Conservation (phyloP, 2,329 filamentous ascomycete species). For the Zymoseptoria crescenta region DNA sequence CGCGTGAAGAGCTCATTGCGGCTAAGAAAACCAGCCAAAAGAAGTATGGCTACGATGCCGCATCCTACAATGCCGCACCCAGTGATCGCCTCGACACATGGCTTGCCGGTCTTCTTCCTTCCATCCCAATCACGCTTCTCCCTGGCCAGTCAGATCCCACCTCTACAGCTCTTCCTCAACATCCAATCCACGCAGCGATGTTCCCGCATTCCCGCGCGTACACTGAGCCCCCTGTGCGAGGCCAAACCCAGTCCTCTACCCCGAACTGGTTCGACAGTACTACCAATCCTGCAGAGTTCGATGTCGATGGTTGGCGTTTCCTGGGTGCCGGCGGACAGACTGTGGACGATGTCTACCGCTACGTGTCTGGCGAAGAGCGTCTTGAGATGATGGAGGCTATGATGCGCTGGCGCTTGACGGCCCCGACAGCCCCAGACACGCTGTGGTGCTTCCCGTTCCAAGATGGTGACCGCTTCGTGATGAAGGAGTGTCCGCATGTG, state of each 20-base stretch:
- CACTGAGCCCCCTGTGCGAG: conserved; percentile 36
- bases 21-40: conserved; percentile 50
- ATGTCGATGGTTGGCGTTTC: conserved; percentile 82
- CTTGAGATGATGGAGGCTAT: conserved; percentile 90
- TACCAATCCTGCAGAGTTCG: conserved; percentile 89
- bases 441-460: conserved; percentile 96
- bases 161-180: conserved; percentile 82
- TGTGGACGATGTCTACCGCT: conserved; percentile 87
- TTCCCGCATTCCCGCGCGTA: conserved; percentile 71
- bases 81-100: conserved; percentile 79
- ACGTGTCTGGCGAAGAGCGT: conserved; percentile 64
- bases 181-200: conserved; percentile 87
- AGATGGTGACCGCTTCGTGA: conserved; percentile 82
- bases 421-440: conserved; percentile 92
- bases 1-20: conserved; percentile 37
- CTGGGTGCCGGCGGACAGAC: conserved; percentile 87
- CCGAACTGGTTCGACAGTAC: conserved; percentile 75
- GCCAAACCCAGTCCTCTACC: not conserved
- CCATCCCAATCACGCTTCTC: conserved; percentile 79
- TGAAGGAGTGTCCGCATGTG: conserved; percentile 77
- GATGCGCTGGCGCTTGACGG: conserved; percentile 82
- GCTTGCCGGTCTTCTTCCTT: conserved; percentile 70
- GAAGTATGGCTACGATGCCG: conserved; percentile 92
- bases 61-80: conserved; percentile 77
- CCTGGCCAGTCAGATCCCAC: conserved; percentile 80